Percentiles rank a stretch among this genome's conserved stretches.
Evolutionary conservation across 495 filamentous ascomycete genomes (phyloP).

Genomic region (Xylaria curta): DNA sequence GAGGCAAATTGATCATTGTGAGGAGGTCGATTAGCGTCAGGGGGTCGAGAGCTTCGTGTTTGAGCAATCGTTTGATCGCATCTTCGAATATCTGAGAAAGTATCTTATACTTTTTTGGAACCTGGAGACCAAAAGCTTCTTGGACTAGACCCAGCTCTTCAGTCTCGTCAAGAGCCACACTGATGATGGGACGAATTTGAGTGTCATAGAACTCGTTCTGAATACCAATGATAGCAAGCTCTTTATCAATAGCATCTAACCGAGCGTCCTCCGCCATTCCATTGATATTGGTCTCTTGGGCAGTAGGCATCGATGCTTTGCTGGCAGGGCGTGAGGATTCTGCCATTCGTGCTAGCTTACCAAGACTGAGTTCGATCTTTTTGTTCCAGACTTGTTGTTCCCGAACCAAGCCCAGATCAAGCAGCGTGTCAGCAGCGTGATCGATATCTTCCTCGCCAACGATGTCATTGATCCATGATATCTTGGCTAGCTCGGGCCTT

Average conservation of each 20-base stretch:
- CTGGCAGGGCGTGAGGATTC: slow-evolving; percentile 50
- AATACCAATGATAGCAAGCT: slow-evolving; percentile 68
- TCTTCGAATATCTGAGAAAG: slow-evolving; percentile 68
- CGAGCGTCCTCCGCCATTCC: slow-evolving; percentile 42
- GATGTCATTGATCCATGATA: slow-evolving; percentile 96
- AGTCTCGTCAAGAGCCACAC: slow-evolving; percentile 74
- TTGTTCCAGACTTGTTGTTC: slow-evolving; percentile 86
- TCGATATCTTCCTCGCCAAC: slow-evolving; percentile 72
- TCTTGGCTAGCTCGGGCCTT: slow-evolving; percentile 69
- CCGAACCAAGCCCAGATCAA: slow-evolving; percentile 65
- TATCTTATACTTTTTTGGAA: slow-evolving; percentile 65
- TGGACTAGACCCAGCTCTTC: slow-evolving; percentile 77
- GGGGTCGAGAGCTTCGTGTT: slow-evolving; percentile 68
- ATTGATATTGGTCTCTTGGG: slow-evolving; percentile 35
- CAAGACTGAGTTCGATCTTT: slow-evolving; percentile 87
- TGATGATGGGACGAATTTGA: slow-evolving; percentile 59
- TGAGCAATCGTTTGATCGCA: slow-evolving; percentile 68
- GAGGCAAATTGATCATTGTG: slow-evolving; percentile 67
- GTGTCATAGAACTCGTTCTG: slow-evolving; percentile 73
- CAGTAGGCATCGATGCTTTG: slow-evolving; percentile 35
- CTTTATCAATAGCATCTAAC: slow-evolving; percentile 60
- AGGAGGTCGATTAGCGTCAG: slow-evolving; percentile 80
- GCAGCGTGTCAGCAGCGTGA: slow-evolving; percentile 69
- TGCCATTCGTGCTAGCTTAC: slow-evolving; percentile 79
- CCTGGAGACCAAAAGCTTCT: slow-evolving; percentile 65